phyloP scores from a whole-genome alignment of 305 asterid genomes.

The Fraxinus xanthoxyloides region DNA sequence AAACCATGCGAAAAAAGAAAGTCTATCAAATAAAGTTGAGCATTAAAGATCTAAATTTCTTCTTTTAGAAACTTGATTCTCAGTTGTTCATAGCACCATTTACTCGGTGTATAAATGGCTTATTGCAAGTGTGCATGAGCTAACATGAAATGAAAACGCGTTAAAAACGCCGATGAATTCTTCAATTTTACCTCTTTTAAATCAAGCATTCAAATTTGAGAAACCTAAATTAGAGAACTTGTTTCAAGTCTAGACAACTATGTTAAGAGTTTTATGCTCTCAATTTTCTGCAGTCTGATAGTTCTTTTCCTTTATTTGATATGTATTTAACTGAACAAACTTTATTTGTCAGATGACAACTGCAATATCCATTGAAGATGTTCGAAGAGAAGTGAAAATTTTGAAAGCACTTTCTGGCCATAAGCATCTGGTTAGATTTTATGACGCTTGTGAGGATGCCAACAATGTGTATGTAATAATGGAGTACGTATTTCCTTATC shows the following conservation, averaged over 20 bases:
- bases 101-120: neutral
- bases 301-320: conserved; percentile 1
- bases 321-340: conserved; percentile 24
- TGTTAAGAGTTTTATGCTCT: neutral
- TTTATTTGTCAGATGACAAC: conserved; percentile 81
- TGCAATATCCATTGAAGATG: conserved; percentile 90
- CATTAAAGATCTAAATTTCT: neutral
- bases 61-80: neutral
- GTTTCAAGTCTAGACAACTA: neutral
- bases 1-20: conserved; percentile 6
- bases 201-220: neutral
- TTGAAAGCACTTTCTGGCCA: conserved; percentile 94
- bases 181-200: neutral
- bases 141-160: conserved; percentile 8
- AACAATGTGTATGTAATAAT: conserved; percentile 86
- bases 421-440: conserved; percentile 75
- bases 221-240: neutral
- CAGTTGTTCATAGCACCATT: neutral
- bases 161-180: neutral
- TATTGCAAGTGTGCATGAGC: conserved; percentile 7
- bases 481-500: conserved; percentile 73
- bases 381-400: conserved; percentile 90
- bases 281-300: neutral
- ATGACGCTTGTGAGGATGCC: conserved; percentile 95
- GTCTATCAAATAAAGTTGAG: conserved; percentile 5